Conservation (phyloP, 129 eudicot species). For the Centaurea solstitialis region DNA sequence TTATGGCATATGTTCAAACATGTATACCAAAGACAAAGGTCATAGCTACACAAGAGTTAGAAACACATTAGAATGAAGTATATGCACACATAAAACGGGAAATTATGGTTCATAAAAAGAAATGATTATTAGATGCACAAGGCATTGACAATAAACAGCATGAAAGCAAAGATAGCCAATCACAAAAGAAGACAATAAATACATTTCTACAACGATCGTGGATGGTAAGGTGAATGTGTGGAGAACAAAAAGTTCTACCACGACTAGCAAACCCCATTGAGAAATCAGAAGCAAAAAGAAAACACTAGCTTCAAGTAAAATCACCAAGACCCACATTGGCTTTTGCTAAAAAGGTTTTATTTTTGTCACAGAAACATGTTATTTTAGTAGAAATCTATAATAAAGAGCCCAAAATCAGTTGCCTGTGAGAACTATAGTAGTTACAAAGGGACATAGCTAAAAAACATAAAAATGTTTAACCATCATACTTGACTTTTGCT, state of each 20-base stretch:
- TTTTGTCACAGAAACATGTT: not conserved
- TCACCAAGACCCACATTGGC: not conserved
- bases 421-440: not conserved
- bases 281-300: not conserved
- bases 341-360: not conserved
- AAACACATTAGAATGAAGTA: not conserved
- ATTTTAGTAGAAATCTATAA: not conserved
- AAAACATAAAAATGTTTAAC: not conserved
- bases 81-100: not conserved
- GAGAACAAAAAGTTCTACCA: too few species aligned
- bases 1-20: not conserved
- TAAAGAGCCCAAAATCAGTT: not conserved
- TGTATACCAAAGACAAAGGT: not conserved
- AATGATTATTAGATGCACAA: not conserved
- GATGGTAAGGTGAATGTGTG: not conserved
- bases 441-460: not conserved
- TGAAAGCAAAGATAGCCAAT: not conserved
- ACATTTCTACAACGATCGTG: not conserved
- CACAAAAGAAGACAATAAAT: not conserved
- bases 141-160: not conserved
- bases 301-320: not conserved
- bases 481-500: not conserved
- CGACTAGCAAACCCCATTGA: not conserved
- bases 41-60: not conserved
- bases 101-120: not conserved